Conservation (phyloP, 129 eudicot genomes). For the Flaveria brownii region DNA sequence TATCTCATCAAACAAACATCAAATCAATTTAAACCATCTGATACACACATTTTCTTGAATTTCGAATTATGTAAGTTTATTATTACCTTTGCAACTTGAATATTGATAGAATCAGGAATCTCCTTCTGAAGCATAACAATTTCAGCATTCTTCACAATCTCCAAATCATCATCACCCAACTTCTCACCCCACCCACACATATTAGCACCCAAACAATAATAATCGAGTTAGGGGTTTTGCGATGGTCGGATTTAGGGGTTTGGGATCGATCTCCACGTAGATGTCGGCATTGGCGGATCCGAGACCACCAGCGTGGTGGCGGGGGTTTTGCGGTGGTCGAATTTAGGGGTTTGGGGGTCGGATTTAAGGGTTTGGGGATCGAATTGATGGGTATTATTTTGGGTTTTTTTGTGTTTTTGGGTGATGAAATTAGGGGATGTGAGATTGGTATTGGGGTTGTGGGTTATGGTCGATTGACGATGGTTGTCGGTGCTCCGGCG, state of each 20-base stretch:
- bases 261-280: slow-evolving; percentile 78
- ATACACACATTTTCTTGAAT: not conserved
- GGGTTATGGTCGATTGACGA: slow-evolving; percentile 15
- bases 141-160: slow-evolving; percentile 69
- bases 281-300: slow-evolving; percentile 99
- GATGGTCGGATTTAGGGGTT: not conserved
- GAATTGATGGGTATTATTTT: slow-evolving; percentile 34
- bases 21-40: not conserved
- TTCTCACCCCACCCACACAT: slow-evolving; percentile 69
- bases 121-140: slow-evolving; percentile 95
- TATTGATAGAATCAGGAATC: slow-evolving; percentile 78
- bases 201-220: slow-evolving; percentile 93
- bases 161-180: slow-evolving; percentile 41
- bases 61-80: too few relatives aligned
- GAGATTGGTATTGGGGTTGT: not conserved
- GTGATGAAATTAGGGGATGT: slow-evolving; percentile 23
- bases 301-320: slow-evolving; percentile 64
- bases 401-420: slow-evolving; percentile 12
- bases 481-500: slow-evolving; percentile 23
- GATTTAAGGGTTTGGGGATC: slow-evolving; percentile 20
- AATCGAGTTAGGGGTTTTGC: slow-evolving; percentile 38
- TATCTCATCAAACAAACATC: not conserved
- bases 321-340: slow-evolving; percentile 6
- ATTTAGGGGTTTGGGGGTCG: slow-evolving; percentile 34
- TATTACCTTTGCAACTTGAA: slow-evolving; percentile 87